Evolutionary conservation across 768 basidiomycete species (phyloP), one percentile per base, ranked within the genome.

Genomic region (Pholiota conissans): DNA sequence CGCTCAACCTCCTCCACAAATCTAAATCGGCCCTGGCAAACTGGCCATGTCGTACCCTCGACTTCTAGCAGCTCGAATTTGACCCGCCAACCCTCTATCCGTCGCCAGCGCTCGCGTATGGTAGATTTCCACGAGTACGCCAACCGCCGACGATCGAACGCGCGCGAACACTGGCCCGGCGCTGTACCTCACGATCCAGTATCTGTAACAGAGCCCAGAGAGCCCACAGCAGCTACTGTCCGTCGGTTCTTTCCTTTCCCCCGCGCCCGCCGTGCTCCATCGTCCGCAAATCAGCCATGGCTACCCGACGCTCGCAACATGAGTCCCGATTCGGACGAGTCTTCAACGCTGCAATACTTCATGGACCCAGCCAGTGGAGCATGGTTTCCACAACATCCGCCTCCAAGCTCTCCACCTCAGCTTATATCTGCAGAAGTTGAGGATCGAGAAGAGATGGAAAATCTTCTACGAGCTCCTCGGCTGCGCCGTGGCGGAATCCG

Each of bases 71-170:
- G 20, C 2, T 61, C 70, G 9, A 65, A 69, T 5, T 71, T 87
- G 16, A 73, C 77, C 16, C 83, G 89, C 30, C 85, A 86, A 59
- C 71, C 83, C 0, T 84, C 86, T 20, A 75, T 88, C 47, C 86
- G 87, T 26, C 86, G 87, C 22, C 83, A 1, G 64, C 74, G 29
- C 75, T 78, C 79, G 27, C 75, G 88, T 30, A 76, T 82, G 13
- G 76, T 83, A 13, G 89, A 91, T 60, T 90, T 91, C 68, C 85
- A 79, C 65, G 89, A 91, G 26, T 90, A 87, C 60, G 86, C 89
- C 0, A 69, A 81, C 22, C 84, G 84, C 11, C 83, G 89, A 28
- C 82, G 90, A 51, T 82, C 81, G 16, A 73, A 75, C 4, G 81
- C 69, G 24, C 71, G 81, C 46, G 78, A 79, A 13, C 53, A 70